Conservation (phyloP, 371 early-diverging fungal genomes). For the Conidiobolus coronatus region DNA sequence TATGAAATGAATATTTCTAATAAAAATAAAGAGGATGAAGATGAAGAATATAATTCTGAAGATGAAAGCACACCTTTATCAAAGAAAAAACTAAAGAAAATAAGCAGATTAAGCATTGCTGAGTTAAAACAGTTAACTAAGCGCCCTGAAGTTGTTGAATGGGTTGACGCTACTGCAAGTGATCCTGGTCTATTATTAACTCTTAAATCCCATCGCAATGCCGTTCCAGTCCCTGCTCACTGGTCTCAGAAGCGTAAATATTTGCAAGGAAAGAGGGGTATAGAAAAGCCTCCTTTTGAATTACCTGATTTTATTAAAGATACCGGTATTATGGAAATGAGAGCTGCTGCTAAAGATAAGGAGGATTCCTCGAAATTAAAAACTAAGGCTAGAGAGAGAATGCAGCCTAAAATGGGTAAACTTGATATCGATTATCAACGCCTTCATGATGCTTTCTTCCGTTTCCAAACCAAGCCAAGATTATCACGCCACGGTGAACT, state of each 20-base stretch:
- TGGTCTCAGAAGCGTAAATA: slow-evolving; percentile 95
- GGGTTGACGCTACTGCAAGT: slow-evolving; percentile 80
- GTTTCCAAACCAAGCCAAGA: slow-evolving; percentile 72
- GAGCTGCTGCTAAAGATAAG: slow-evolving; percentile 70
- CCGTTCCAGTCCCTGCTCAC: slow-evolving; percentile 89
- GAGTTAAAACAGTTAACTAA: slow-evolving; percentile 77
- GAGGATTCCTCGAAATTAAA: slow-evolving; percentile 57
- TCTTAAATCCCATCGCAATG: slow-evolving; percentile 73
- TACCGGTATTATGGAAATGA: slow-evolving; percentile 93
- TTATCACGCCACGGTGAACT: slow-evolving; percentile 72
- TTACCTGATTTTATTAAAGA: slow-evolving; percentile 89
- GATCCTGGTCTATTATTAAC: slow-evolving; percentile 79
- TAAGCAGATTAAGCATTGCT: slow-evolving; percentile 58
- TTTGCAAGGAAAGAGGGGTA: slow-evolving; percentile 83
- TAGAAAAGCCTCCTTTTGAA: slow-evolving; percentile 86
- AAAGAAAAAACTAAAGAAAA: slow-evolving; percentile 30
- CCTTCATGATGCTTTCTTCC: slow-evolving; percentile 91
- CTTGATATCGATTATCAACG: slow-evolving; percentile 89
- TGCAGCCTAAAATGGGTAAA: slow-evolving; percentile 89
- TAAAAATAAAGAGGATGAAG: slow-evolving; percentile 11
- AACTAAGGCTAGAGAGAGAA: slow-evolving; percentile 66
- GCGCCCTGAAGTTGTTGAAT: slow-evolving; percentile 91
- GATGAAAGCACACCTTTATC: slow-evolving; percentile 15
- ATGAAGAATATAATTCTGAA: slow-evolving; percentile 11
- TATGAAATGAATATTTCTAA: slow-evolving; percentile 9